phyloP scores from a whole-genome alignment of 805 yeast genomes.

The Isabelozyma rhagii region DNA sequence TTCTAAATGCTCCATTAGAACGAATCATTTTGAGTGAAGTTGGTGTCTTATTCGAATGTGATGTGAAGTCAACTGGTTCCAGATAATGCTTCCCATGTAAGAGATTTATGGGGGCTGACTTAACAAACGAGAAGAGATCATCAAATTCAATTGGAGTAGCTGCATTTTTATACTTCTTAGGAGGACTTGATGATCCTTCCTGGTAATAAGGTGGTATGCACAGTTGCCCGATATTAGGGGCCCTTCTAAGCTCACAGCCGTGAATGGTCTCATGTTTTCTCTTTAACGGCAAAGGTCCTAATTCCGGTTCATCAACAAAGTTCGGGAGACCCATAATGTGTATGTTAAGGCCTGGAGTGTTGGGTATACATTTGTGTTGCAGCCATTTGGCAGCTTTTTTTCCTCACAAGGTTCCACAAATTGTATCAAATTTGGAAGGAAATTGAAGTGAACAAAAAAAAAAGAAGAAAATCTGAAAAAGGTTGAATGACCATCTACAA shows the following conservation, averaged over 20 bases:
- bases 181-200: not conserved
- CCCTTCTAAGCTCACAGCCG: not conserved
- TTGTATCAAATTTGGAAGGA: not conserved
- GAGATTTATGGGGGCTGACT: not conserved
- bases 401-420: not conserved
- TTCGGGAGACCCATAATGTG: not conserved
- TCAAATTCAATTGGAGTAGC: not conserved
- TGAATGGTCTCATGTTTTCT: not conserved
- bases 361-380: slow-evolving; percentile 12
- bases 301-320: not conserved
- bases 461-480: no score
- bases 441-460: no score
- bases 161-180: not conserved
- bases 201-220: not conserved
- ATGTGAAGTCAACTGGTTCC: not conserved
- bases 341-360: not conserved
- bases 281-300: not conserved
- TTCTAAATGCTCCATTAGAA: slow-evolving; percentile 1
- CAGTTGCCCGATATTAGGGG: not conserved
- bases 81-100: not conserved
- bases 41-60: not conserved
- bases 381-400: slow-evolving; percentile 7
- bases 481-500: not conserved
- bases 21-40: slow-evolving; percentile 2
- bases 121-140: not conserved